phyloP scores from a whole-genome alignment of 495 filamentous ascomycete species.

The Astrothelium subdiscretum region DNA sequence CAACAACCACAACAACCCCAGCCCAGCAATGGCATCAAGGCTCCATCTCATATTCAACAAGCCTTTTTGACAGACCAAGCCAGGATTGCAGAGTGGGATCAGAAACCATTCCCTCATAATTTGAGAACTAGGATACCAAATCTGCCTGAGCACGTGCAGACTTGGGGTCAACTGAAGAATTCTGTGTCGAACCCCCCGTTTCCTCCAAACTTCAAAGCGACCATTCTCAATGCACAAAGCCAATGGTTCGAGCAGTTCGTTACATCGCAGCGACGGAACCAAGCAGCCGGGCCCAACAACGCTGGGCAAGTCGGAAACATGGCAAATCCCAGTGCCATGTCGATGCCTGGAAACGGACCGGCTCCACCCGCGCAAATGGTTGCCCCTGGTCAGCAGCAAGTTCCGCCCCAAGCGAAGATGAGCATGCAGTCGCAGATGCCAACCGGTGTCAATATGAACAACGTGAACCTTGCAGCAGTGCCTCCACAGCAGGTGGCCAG shows the following conservation, averaged over 20 bases:
- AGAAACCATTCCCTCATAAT: slow-evolving; percentile 9
- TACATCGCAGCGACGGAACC: not conserved
- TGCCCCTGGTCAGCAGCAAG: slow-evolving; percentile 6
- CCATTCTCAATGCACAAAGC: not conserved
- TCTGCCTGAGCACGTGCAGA: slow-evolving; percentile 49
- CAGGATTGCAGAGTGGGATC: slow-evolving; percentile 7
- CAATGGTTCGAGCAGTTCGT: not conserved
- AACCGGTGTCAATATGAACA: not conserved
- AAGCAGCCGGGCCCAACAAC: not conserved
- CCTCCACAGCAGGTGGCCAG: slow-evolving; percentile 18
- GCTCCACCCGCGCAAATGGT: slow-evolving; percentile 23
- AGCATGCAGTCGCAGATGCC: slow-evolving; percentile 2
- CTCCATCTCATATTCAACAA: not conserved
- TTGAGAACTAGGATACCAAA: slow-evolving; percentile 2
- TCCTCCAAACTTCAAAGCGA: not conserved
- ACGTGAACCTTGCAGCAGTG: slow-evolving; percentile 4
- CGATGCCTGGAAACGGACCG: slow-evolving; percentile 11
- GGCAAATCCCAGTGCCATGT: not conserved
- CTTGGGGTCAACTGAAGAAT: slow-evolving; percentile 62
- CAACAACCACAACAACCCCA: not conserved
- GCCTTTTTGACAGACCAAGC: not conserved
- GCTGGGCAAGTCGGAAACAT: not conserved
- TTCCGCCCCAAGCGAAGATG: slow-evolving; percentile 2
- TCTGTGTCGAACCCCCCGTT: not conserved
- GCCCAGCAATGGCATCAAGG: not conserved